Evolutionary conservation across 2,329 filamentous ascomycete genomes (phyloP).

Genomic region (Hirsutella thompsonii): DNA sequence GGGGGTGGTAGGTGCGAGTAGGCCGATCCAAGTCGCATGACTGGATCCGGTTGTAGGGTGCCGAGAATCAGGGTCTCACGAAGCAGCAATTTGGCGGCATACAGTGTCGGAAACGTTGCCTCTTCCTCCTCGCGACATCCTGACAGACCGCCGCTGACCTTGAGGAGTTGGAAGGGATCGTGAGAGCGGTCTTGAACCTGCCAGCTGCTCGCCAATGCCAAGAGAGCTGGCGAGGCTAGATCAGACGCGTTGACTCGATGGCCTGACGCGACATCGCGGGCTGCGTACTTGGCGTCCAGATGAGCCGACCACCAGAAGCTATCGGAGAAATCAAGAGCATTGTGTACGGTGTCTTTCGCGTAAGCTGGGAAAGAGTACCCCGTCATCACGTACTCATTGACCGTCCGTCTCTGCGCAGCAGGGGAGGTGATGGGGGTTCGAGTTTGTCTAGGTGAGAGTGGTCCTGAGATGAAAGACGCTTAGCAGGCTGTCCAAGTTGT

Average conservation of each 20-base stretch:
- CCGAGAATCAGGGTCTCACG: constrained; percentile 42
- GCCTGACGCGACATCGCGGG: constrained; percentile 7
- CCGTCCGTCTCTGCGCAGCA: constrained; percentile 30
- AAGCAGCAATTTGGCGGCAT: constrained; percentile 40
- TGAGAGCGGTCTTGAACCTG: constrained; percentile 35
- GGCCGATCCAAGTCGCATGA: constrained; percentile 20
- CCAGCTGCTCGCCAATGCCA: constrained; percentile 36
- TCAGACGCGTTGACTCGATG: constrained; percentile 19
- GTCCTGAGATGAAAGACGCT: constrained; percentile 19
- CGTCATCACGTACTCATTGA: constrained; percentile 39
- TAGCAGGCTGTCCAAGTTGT: too few species aligned
- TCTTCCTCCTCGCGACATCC: constrained; percentile 34
- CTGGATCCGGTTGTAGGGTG: constrained; percentile 33
- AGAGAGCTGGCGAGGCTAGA: constrained; percentile 34
- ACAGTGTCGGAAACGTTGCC: constrained; percentile 34
- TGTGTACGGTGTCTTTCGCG: constrained; percentile 26
- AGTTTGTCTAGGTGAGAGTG: constrained; percentile 32
- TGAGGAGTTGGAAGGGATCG: constrained; percentile 39
- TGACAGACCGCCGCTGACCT: constrained; percentile 35
- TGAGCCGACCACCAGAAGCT: constrained; percentile 46
- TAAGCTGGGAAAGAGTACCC: constrained; percentile 28
- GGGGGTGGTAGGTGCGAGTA: constrained; percentile 10
- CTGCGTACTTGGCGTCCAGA: constrained; percentile 18
- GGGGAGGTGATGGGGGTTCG: constrained; percentile 39
- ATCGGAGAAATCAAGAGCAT: constrained; percentile 39